Conservation (phyloP, 768 basidiomycete genomes). For the Pleurotus giganteus region DNA sequence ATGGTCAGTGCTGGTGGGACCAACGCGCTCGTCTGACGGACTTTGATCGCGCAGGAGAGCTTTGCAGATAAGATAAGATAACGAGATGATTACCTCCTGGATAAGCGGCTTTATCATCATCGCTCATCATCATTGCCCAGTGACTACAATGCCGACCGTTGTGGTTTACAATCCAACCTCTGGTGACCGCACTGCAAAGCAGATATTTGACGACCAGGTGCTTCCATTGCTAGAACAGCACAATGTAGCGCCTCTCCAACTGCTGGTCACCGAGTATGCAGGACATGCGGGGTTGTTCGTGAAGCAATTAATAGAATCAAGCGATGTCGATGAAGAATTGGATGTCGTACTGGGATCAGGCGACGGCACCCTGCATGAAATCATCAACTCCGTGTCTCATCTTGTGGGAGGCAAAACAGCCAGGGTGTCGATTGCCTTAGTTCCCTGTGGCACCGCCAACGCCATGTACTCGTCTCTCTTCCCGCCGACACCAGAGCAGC, state of each 20-base stretch:
- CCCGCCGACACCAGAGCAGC: constrained; percentile 36
- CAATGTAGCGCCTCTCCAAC: constrained; percentile 33
- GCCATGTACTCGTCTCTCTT: constrained; percentile 83
- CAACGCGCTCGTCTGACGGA: too few relatives aligned
- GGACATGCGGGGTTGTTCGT: constrained; percentile 56
- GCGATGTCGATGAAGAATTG: constrained; percentile 24
- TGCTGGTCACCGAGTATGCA: constrained; percentile 45
- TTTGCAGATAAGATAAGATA: constrained; percentile 5
- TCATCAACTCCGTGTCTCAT: constrained; percentile 59
- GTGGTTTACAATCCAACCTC: constrained; percentile 76
- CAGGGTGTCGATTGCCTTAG: constrained; percentile 44
- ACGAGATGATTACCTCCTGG: background rate
- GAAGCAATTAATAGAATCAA: constrained; percentile 34
- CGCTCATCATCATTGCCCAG: background rate
- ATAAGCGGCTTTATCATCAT: background rate
- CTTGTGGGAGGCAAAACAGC: constrained; percentile 19
- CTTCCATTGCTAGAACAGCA: constrained; percentile 56
- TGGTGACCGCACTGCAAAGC: constrained; percentile 55
- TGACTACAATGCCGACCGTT: constrained; percentile 30
- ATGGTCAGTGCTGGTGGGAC: background rate
- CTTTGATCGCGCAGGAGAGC: background rate
- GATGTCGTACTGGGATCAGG: constrained; percentile 73
- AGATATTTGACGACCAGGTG: constrained; percentile 59
- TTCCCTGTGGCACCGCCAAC: constrained; percentile 91
- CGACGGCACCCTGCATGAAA: constrained; percentile 91